Base-by-base conservation (phyloP, 495 filamentous ascomycete species). In the Penicillium steckii region DNA sequence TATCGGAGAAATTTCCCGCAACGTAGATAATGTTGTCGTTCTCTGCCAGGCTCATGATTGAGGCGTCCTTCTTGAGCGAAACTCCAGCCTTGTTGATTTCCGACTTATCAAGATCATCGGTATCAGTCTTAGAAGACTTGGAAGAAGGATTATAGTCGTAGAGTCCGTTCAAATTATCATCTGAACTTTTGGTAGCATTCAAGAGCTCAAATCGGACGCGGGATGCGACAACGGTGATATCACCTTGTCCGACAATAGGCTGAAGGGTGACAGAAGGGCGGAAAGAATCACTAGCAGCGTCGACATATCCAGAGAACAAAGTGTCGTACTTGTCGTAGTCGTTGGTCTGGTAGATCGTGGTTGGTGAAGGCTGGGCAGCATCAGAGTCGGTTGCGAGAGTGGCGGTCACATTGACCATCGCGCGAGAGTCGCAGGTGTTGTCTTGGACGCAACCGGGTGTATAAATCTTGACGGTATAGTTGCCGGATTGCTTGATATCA, bases 241-340 rank as follows among this genome's bases (percentile, higher is more conserved):
- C 80, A 2, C 73, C 73, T 62, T 95, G 90, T 22, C 80, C 83
- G 12, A 79, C 54, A 17, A 78, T 66, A 9, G 93, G 89, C 2
- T 84, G 76, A 46, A 99, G 72, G 2, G 90, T 96, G 44, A 99
- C 84, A 15, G 78, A 80, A 22, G 94, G 91, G 18, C 86, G 82
- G 72, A 97, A 97, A 18, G 77, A 78, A 56, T 76, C 76, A 26
- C 83, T 86, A 55, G 77, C 85, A 24, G 83, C 84, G 61, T 97
- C 91, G 48, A 99, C 83, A 52, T 80, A 81, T 7, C 91, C 95
- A 50, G 82, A 84, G 66, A 91, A 96, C 51, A 97, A 83, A 48
- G 85, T 83, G 61, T 97, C 95, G 56, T 94, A 96, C 69, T 97
- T 99, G 72, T 96, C 90, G 62, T 85, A 90, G 56, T 90, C 72